These are phyloP conservation scores for Boletellus dicymbophilus DNA, from an alignment of 1,284 basidiomycete species.

Conservation along the genomic window DNA sequence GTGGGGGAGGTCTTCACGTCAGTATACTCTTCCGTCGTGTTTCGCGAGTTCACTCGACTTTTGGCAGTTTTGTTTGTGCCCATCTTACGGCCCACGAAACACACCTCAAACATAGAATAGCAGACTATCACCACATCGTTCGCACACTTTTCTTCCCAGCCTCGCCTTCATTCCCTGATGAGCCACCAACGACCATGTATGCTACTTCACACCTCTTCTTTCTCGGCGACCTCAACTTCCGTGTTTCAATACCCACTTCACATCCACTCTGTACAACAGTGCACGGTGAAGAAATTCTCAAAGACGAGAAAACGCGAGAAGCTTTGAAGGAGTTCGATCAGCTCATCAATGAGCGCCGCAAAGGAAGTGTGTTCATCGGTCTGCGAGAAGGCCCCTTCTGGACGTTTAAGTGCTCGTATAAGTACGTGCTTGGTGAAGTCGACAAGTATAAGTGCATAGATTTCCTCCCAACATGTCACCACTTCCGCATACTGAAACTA, in stretches of 20 bases:
- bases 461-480: constrained; percentile 2
- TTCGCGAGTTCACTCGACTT: constrained; percentile 4
- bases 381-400: constrained; percentile 84
- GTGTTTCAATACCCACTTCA: constrained; percentile 60
- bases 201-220: constrained; percentile 85
- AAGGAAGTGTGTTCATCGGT: constrained; percentile 67
- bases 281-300: constrained; percentile 41
- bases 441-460: constrained; percentile 70
- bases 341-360: constrained; percentile 62
- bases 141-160: constrained; percentile 79
- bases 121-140: constrained; percentile 85
- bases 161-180: constrained; percentile 41
- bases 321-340: constrained; percentile 80
- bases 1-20: constrained; percentile 82
- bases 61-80: constrained; percentile 83
- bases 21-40: constrained; percentile 33
- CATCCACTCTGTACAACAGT: constrained; percentile 42
- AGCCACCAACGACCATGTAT: constrained; percentile 63
- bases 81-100: constrained; percentile 88
- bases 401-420: constrained; percentile 88
- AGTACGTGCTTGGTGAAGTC: constrained; percentile 78
- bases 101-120: constrained; percentile 71
- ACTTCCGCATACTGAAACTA: constrained; percentile 1
- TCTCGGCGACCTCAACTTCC: constrained; percentile 91
- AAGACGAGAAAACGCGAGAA: constrained; percentile 57